Evolutionary conservation across 441 rosid species (phyloP), one percentile per base, ranked within the genome.

Genomic region (Aleurites moluccanus): DNA sequence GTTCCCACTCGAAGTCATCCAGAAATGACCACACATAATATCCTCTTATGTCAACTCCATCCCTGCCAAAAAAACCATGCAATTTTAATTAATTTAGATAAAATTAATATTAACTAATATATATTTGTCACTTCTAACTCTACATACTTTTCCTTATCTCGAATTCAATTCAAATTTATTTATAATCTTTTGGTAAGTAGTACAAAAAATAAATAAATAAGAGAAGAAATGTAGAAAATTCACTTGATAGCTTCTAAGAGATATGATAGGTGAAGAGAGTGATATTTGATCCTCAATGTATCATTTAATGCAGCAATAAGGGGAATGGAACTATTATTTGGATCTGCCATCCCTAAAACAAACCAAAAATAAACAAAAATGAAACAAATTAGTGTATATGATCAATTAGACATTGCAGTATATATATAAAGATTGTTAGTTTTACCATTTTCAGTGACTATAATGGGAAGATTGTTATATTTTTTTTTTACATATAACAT

Each of bases 381-480:
- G 7, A 45, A 45, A 45, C 3, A 45, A 10, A 10, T 45, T 45
- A 45, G 50, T 38, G 6, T 35, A 45, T 15, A 45, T 40, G 8
- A 40, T 45, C 4, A 45, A 45, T 45, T 45, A 45, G 16, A 45
- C 2, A 45, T 45, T 0, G 44, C 44, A 3, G 44, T 4, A 40
- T 4, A 5, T 3, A 35, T 3, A 35, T 6, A 38, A 38, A 38
- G 7, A 38, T 38, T 38, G 40, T 38, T 38, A 38, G 0, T 45
- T 9, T 68, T 72, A 85, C 91, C 89, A 42, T 88, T 84, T 47
- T 88, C 89, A 5, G 88, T 86, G 11, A 86, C 79, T 60, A 74
- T 75, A 14, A 86, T 79, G 15, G 80, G 52, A 20, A 82, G 83
- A 73, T 80, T 71, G 15, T 74, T 70, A 76, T 88, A 88, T 9